Base-by-base conservation (phyloP, 2,329 filamentous ascomycete species). In the Penicillium brasilianum region DNA sequence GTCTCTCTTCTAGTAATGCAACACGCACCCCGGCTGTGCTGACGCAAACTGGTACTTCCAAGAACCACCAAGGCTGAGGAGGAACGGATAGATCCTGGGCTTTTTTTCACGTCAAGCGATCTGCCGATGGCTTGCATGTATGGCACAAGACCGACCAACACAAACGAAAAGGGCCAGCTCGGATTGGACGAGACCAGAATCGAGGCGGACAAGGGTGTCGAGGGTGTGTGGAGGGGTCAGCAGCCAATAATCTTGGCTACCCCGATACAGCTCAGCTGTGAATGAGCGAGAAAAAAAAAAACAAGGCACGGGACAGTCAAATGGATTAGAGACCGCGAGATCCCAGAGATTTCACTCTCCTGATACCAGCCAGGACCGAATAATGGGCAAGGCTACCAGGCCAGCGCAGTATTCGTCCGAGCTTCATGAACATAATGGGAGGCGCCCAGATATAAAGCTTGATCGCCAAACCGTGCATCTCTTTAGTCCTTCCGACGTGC, bases 361-460 rank as follows among this genome's bases (percentile, higher is more conserved):
- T n/a, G n/a, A 34, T 50, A 50, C 30, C 48, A 50, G 30, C 36
- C 36, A 55, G 37, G 25, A 32, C 9, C n/a, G 22, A 41, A 20
- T 16, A 30, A 34, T 43, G 10, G 36, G 25, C 25, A 25, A 32
- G 37, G 25, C 20, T 32, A 44, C 48, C 16, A 25, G 30, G 11
- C 18, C 30, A 43, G 30, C n/a, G 44, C 37, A 43, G 28, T n/a
- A 50, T 53, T 37, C 28, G 51, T 57, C 36, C 16, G 37, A 43
- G 57, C 46, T 54, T 58, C 36, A 52, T 41, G 46, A 32, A 6
- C 25, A 28, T 30, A 28, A 48, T 61, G 67, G 62, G 61, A 63
- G 66, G 67, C 62, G 57, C 52, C 44, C 57, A 53, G 61, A 68
- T 70, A 69, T 70, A 69, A 70, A 69, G 65, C 65, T 68, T 69